phyloP scores from a whole-genome alignment of 2,329 filamentous ascomycete genomes.

The Aspergillus felis region DNA sequence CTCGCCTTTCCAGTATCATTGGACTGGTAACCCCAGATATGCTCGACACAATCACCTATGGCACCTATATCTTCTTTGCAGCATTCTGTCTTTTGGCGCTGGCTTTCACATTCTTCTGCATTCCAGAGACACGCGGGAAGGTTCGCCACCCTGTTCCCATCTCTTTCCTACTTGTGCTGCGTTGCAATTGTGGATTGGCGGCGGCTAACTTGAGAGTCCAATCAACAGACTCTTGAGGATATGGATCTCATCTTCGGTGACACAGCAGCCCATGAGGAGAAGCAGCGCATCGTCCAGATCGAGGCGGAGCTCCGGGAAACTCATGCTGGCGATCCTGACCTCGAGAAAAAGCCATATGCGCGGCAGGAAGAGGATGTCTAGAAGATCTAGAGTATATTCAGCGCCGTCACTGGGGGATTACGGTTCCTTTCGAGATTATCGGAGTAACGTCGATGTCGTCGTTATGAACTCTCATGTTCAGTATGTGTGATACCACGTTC shows the following conservation, averaged over 20 bases:
- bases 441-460: background rate
- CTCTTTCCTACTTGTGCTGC: background rate
- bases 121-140: slow-evolving; percentile 36
- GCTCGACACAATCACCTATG: slow-evolving; percentile 35
- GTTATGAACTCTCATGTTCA: background rate
- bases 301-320: slow-evolving; percentile 34
- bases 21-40: slow-evolving; percentile 36
- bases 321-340: slow-evolving; percentile 15
- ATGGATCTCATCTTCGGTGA: slow-evolving; percentile 50
- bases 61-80: slow-evolving; percentile 40
- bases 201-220: background rate
- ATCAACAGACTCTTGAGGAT: slow-evolving; percentile 48
- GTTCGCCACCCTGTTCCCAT: slow-evolving; percentile 12
- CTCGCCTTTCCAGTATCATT: slow-evolving; percentile 25
- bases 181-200: background rate
- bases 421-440: background rate
- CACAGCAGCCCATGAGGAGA: slow-evolving; percentile 35
- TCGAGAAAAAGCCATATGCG: slow-evolving; percentile 17
- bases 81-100: slow-evolving; percentile 35
- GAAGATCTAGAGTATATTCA: background rate
- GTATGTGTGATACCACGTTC: background rate
- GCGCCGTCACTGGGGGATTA: background rate
- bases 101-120: slow-evolving; percentile 32
- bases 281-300: slow-evolving; percentile 36
- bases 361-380: slow-evolving; percentile 18